phyloP scores from a whole-genome alignment of 148 eudicot species.

The Polygonum maritimum region DNA sequence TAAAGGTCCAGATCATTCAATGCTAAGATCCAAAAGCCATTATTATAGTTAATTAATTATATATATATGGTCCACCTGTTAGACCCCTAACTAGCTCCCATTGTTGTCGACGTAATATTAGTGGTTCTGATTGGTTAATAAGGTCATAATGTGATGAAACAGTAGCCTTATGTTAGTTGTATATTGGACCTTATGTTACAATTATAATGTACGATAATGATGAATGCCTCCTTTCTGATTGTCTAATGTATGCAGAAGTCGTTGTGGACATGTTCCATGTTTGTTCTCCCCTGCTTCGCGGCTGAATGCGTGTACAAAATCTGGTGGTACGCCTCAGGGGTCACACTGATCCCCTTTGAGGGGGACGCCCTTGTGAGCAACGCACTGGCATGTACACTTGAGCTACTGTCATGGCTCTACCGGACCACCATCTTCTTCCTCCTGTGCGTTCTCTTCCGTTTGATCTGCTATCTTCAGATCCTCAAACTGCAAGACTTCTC shows the following conservation, averaged over 20 bases:
- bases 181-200: too few species aligned
- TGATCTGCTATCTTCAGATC: conserved; percentile 83
- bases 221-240: background rate
- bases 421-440: conserved; percentile 74
- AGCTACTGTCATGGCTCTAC: conserved; percentile 81
- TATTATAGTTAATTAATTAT: too few species aligned
- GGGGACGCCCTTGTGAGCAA: conserved; percentile 55
- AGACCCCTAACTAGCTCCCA: too few species aligned
- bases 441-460: conserved; percentile 82
- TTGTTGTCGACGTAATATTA: too few species aligned
- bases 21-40: too few species aligned
- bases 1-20: too few species aligned
- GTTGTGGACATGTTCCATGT: conserved; percentile 48
- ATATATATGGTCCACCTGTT: too few species aligned
- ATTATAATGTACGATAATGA: too few species aligned
- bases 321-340: conserved; percentile 96
- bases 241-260: conserved; percentile 51
- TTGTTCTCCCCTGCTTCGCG: conserved; percentile 70
- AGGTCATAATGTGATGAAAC: too few species aligned
- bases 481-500: conserved; percentile 77
- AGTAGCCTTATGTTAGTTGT: too few species aligned
- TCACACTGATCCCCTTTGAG: conserved; percentile 60
- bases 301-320: conserved; percentile 69
- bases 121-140: too few species aligned
- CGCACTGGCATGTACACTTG: conserved; percentile 52